Evolutionary conservation across 805 yeast genomes (phyloP).

Genomic region (Starmerella bombi): DNA sequence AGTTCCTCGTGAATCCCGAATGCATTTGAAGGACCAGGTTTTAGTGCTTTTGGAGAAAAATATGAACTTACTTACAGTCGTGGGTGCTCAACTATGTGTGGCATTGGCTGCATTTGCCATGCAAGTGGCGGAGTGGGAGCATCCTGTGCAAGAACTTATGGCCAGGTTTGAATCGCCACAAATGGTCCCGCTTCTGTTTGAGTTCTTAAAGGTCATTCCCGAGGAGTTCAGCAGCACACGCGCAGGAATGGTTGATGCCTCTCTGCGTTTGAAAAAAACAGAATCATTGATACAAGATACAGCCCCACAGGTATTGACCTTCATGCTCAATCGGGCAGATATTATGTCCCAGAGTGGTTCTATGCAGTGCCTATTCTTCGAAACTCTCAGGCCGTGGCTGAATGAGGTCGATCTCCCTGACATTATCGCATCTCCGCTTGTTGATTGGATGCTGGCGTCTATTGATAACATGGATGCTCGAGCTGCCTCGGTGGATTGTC

Average conservation of each 20-base stretch:
- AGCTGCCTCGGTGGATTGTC: slow-evolving; percentile 75
- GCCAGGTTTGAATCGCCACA: slow-evolving; percentile 30
- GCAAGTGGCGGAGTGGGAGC: slow-evolving; percentile 60
- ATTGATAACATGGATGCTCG: slow-evolving; percentile 48
- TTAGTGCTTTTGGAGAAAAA: slow-evolving; percentile 43
- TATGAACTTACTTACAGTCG: slow-evolving; percentile 35
- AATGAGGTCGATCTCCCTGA: slow-evolving; percentile 65
- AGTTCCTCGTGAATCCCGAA: slow-evolving; percentile 45
- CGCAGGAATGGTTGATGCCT: slow-evolving; percentile 32
- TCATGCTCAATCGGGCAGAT: slow-evolving; percentile 36
- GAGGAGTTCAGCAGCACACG: slow-evolving; percentile 87
- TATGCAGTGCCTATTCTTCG: slow-evolving; percentile 36
- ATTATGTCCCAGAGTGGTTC: slow-evolving; percentile 29
- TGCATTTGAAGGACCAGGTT: slow-evolving; percentile 54
- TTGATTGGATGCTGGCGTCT: slow-evolving; percentile 54
- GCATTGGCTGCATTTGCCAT: slow-evolving; percentile 72
- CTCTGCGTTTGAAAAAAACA: slow-evolving; percentile 33
- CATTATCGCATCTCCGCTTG: slow-evolving; percentile 51
- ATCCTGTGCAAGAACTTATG: slow-evolving; percentile 58
- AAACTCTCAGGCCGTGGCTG: slow-evolving; percentile 82
- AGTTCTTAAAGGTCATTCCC: slow-evolving; percentile 75
- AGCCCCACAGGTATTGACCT: slow-evolving; percentile 51
- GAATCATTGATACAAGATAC: slow-evolving; percentile 49
- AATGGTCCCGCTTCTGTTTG: slow-evolving; percentile 39
- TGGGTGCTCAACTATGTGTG: slow-evolving; percentile 72